Evolutionary conservation across 2,329 filamentous ascomycete species (phyloP), one percentile per base, ranked within the genome.

Genomic region (Truncatella angustata): DNA sequence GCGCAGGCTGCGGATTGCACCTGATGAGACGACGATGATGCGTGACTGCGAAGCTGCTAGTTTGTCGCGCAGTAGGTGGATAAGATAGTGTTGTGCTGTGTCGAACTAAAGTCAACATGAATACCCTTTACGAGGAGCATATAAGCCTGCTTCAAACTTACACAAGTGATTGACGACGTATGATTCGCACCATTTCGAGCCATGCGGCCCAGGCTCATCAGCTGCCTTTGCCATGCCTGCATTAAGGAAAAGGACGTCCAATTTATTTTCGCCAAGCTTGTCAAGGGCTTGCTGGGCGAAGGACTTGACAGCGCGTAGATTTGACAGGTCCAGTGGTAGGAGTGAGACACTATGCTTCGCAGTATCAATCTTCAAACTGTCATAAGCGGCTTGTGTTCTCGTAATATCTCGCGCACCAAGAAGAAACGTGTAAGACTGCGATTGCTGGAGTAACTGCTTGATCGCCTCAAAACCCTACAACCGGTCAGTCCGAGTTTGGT

Each of bases 131-230:
- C 18, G 6, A 12, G 12, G 18, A 12, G 34, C 11, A 5, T 12
- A 36, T 16, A 36, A 5, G 36, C 71, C 57, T 80, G 75, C 57
- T 77, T 78, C n/a, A 23, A 12, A 20, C 72, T 58, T 49, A 80
- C 78, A 74, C 7, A 81, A 66, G 51, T 80, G 77, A 54, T 82
- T 82, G 18, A 82, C 77, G 14, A 81, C 62, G 26, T 75, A 71
- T 0, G 69, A 35, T 61, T 81, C 75, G 58, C 73, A 76, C 78
- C 78, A 81, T 58, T 73, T 73, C 1, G 72, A 75, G 2, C 73
- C 73, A 48, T 70, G 56, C 0, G 71, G 68, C 0, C 70, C 68
- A 7, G 69, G 65, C 11, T 66, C 61, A 9, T 70, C 63, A 0
- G 71, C 65, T 0, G 56, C 56, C n/a, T 70, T 70, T 24, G 58